A percentile compares a stretch with the other conserved stretches of the same genome.
These are phyloP conservation scores for Gigaspora rosea DNA, from an alignment of 192 early-diverging fungal genomes.

Conservation along the genomic window DNA sequence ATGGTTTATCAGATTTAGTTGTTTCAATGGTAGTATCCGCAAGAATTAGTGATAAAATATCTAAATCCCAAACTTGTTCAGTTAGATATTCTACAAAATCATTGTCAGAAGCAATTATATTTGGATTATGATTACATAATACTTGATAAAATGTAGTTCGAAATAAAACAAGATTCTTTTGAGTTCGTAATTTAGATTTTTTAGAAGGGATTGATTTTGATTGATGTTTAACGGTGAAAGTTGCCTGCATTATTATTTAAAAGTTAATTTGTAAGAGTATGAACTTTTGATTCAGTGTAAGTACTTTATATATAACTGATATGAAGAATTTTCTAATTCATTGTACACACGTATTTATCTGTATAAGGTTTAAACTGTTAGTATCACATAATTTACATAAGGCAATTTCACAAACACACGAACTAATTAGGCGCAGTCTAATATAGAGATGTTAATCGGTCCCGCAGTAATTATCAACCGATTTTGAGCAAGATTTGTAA, in stretches of 20 bases:
- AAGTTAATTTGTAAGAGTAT: not conserved
- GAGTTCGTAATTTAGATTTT: not conserved
- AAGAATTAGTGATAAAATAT: not conserved
- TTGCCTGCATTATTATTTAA: not conserved
- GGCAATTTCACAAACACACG: no score
- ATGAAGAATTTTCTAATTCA: no score
- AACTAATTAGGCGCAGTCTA: no score
- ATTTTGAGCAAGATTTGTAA: no score
- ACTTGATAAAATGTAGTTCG: conserved; percentile 20
- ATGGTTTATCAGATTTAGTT: not conserved
- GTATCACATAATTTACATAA: no score
- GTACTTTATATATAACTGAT: no score
- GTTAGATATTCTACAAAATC: conserved; percentile 26
- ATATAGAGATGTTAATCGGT: no score
- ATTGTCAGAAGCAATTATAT: not conserved
- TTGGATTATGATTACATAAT: conserved; percentile 20
- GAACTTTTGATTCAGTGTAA: no score
- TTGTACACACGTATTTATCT: no score
- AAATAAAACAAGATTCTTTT: not conserved
- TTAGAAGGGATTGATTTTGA: not conserved
- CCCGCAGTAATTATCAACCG: no score
- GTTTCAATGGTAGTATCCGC: not conserved
- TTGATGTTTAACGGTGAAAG: not conserved
- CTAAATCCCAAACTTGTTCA: conserved; percentile 18
- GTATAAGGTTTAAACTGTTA: no score